Evolutionary conservation across 257 asterid species (phyloP).

Genomic region (Ehretia macrophylla): DNA sequence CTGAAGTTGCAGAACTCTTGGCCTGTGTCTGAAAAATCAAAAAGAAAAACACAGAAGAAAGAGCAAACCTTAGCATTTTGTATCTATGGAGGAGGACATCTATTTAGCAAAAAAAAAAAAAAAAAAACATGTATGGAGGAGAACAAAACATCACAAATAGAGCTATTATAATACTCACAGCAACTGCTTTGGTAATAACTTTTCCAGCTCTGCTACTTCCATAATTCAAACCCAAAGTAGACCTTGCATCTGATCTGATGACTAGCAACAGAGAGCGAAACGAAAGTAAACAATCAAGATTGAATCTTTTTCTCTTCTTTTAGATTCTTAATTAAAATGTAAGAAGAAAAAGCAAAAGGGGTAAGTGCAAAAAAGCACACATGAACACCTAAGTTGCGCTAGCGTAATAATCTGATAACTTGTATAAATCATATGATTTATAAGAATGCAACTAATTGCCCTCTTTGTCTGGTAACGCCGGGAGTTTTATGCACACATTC

Average conservation of each 20-base stretch:
- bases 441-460: too few relatives aligned
- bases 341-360: background rate
- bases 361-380: too few relatives aligned
- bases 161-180: conserved; percentile 32
- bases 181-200: conserved; percentile 37
- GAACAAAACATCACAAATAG: background rate
- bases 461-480: too few relatives aligned
- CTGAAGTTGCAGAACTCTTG: conserved; percentile 33
- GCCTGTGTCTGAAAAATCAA: conserved; percentile 39
- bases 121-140: background rate
- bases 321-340: background rate
- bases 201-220: conserved; percentile 36
- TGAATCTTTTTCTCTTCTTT: background rate
- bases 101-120: too few relatives aligned
- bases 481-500: too few relatives aligned
- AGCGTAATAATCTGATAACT: too few relatives aligned
- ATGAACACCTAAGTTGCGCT: too few relatives aligned
- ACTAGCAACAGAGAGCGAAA: conserved; percentile 22
- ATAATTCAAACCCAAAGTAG: conserved; percentile 21
- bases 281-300: background rate
- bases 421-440: too few relatives aligned
- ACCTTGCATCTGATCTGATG: conserved; percentile 44
- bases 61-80: background rate
- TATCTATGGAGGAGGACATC: too few relatives aligned
- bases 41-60: conserved; percentile 1